phyloP scores from a whole-genome alignment of 148 eudicot species.

The Rhododendron griersonianum region DNA sequence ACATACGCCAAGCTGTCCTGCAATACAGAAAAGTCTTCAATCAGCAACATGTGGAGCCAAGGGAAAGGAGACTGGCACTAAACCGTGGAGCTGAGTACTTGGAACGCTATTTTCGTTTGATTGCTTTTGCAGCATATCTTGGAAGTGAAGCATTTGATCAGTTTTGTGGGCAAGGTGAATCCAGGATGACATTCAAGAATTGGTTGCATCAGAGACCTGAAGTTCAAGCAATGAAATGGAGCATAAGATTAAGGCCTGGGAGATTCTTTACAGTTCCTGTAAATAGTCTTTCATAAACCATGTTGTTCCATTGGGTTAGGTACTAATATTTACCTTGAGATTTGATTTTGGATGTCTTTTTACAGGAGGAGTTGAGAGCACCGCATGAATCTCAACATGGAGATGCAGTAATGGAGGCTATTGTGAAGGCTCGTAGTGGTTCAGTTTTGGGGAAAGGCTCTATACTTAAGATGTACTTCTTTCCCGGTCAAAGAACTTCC shows the following conservation, averaged over 20 bases:
- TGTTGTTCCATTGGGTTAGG: conserved; percentile 1
- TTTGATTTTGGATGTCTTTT: conserved; percentile 13
- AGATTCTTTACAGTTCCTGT: conserved; percentile 92
- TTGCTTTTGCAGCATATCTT: conserved; percentile 95
- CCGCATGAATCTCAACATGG: conserved; percentile 92
- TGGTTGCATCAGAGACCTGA: conserved; percentile 93
- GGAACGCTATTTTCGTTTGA: conserved; percentile 89
- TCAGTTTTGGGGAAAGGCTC: conserved; percentile 94
- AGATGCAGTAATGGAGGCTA: conserved; percentile 95
- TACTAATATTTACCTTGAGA: not conserved
- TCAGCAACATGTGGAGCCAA: conserved; percentile 83
- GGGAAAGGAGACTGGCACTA: conserved; percentile 86
- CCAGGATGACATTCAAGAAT: conserved; percentile 73
- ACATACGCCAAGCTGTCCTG: conserved; percentile 89
- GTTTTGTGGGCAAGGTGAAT: conserved; percentile 71
- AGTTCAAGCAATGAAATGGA: conserved; percentile 98
- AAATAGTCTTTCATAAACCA: conserved; percentile 24
- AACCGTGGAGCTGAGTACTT: conserved; percentile 96
- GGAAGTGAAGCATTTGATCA: conserved; percentile 97
- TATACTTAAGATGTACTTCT: conserved; percentile 95
- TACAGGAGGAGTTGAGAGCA: conserved; percentile 78
- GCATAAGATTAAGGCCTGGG: conserved; percentile 91
- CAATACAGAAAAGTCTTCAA: conserved; percentile 72
- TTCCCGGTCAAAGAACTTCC: conserved; percentile 96
- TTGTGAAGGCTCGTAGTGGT: conserved; percentile 85